phyloP scores from a whole-genome alignment of 257 asterid species.

The Solanum clarkiae region DNA sequence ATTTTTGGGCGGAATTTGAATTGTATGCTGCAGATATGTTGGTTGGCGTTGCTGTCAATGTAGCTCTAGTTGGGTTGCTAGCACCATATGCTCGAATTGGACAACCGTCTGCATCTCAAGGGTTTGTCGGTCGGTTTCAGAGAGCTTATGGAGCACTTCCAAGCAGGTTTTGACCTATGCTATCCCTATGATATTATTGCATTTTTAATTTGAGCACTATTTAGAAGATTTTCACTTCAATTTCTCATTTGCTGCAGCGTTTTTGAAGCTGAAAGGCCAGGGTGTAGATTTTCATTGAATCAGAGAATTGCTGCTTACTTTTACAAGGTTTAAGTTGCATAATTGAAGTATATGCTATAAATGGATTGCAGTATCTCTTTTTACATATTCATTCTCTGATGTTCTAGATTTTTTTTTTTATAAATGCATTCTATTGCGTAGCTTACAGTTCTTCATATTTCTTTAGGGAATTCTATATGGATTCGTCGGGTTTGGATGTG shows the following conservation, averaged over 20 bases:
- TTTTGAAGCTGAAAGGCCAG: conserved; percentile 92
- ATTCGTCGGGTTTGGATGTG: conserved; percentile 92
- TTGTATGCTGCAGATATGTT: conserved; percentile 83
- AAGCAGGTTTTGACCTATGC: conserved; percentile 54
- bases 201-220: neutral
- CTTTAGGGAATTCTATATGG: conserved; percentile 86
- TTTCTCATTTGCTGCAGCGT: conserved; percentile 39
- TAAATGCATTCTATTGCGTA: neutral
- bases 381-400: neutral
- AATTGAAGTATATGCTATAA: neutral
- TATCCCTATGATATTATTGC: neutral
- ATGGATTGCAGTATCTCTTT: neutral
- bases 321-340: conserved; percentile 45
- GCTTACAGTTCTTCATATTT: neutral
- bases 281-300: conserved; percentile 54
- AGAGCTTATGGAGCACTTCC: conserved; percentile 87
- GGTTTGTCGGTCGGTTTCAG: conserved; percentile 46
- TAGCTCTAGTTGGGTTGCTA: conserved; percentile 90
- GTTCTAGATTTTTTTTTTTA: neutral
- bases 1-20: conserved; percentile 96
- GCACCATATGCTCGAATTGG: conserved; percentile 97
- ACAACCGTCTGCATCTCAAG: conserved; percentile 50
- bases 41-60: conserved; percentile 91
- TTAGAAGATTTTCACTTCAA: neutral
- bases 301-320: conserved; percentile 89